phyloP scores from a whole-genome alignment of 768 basidiomycete genomes.

The Trametes sanguinea region DNA sequence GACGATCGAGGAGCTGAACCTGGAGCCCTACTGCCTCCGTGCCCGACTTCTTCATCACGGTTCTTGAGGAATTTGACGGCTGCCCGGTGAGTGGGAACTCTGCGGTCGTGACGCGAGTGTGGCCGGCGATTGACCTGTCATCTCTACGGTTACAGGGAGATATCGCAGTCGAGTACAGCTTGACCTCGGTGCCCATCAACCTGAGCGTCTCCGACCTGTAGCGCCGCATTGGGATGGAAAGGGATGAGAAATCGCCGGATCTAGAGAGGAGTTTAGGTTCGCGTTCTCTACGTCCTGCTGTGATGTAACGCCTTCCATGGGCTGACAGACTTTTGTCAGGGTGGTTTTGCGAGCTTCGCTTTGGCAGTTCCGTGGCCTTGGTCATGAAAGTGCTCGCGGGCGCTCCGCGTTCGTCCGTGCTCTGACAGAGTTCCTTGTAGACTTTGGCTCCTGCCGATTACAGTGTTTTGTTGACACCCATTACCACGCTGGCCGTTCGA shows the following conservation, averaged over 20 bases:
- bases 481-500: neutral
- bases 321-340: neutral
- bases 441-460: too few relatives aligned
- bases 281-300: neutral
- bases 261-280: neutral
- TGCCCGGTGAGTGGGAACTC: conserved; percentile 21
- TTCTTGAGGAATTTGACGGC: conserved; percentile 21
- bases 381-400: neutral
- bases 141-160: conserved; percentile 9
- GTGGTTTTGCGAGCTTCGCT: neutral
- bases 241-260: neutral
- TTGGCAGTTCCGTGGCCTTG: neutral
- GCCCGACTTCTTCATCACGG: conserved; percentile 12
- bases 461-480: neutral
- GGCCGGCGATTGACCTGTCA: neutral
- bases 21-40: neutral
- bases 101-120: neutral
- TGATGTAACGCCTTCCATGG: neutral
- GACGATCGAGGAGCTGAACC: neutral
- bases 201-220: neutral
- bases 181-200: conserved; percentile 12
- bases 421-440: too few relatives aligned
- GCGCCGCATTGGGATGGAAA: neutral
- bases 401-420: neutral
- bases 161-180: conserved; percentile 22